These are phyloP conservation scores for Oryza meridionalis DNA, from an alignment of 176 grass and related monocot species.

Conservation along the genomic window DNA sequence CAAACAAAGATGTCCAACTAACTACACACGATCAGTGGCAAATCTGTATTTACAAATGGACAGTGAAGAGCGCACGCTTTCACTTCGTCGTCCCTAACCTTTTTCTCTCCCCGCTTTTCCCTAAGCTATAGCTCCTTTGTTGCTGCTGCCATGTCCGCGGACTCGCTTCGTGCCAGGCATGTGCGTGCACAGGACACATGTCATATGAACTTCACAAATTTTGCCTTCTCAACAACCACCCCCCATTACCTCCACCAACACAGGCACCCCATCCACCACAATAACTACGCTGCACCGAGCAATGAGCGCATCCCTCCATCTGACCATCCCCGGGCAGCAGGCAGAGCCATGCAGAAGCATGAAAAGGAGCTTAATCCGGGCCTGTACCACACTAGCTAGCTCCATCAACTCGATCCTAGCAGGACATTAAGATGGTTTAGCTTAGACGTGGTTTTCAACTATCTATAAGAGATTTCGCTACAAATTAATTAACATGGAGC, in stretches of 20 bases:
- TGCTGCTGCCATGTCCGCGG: not conserved
- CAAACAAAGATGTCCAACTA: constrained; percentile 33
- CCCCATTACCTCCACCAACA: constrained; percentile 55
- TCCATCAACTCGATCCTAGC: not conserved
- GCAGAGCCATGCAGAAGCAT: not conserved
- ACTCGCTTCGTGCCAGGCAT: constrained; percentile 27
- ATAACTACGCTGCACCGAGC: constrained; percentile 46
- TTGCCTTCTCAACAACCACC: constrained; percentile 49
- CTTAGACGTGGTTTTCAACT: not conserved
- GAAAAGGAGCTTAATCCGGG: not conserved
- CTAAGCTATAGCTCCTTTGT: not conserved
- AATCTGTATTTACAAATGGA: constrained; percentile 23
- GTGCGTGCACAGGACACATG: constrained; percentile 35
- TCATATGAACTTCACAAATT: not conserved
- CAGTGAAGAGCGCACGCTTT: constrained; percentile 37
- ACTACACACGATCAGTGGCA: constrained; percentile 23
- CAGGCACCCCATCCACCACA: constrained; percentile 42
- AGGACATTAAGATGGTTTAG: not conserved
- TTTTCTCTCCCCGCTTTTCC: not conserved
- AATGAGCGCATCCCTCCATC: not conserved
- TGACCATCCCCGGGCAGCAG: not conserved
- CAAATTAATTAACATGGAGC: not conserved
- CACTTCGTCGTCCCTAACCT: not conserved
- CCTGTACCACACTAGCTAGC: not conserved
- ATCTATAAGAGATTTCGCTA: no score